Evolutionary conservation across 148 eudicot species (phyloP).

Genomic region (Amaranthus hypochondriacus): DNA sequence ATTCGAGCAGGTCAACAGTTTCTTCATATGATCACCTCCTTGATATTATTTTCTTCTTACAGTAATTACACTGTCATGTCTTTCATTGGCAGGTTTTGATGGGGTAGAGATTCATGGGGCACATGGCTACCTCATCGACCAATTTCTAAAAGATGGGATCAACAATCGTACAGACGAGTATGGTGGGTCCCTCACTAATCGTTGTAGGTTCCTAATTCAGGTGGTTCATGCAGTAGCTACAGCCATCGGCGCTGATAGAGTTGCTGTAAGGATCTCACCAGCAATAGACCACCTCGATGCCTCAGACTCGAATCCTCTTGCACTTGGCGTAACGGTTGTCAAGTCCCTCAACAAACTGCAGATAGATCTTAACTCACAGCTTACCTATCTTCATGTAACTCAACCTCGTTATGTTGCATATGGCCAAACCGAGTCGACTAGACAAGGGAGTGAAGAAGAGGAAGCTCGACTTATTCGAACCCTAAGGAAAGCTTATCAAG

Average conservation of each 20-base stretch:
- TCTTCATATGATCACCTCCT: not conserved
- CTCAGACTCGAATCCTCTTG: slow-evolving; percentile 69
- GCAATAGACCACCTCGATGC: slow-evolving; percentile 90
- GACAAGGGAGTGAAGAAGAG: slow-evolving; percentile 45
- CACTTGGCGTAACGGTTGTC: slow-evolving; percentile 67
- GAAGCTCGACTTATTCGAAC: slow-evolving; percentile 51
- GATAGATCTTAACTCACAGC: slow-evolving; percentile 24
- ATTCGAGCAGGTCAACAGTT: slow-evolving; percentile 56
- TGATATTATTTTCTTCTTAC: not conserved
- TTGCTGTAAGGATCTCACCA: slow-evolving; percentile 70
- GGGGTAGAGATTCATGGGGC: slow-evolving; percentile 91
- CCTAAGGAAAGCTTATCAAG: slow-evolving; percentile 47
- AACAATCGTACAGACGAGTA: slow-evolving; percentile 70
- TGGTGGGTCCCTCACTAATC: slow-evolving; percentile 71
- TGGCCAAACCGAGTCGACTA: slow-evolving; percentile 52
- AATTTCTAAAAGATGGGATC: slow-evolving; percentile 83
- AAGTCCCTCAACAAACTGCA: slow-evolving; percentile 61
- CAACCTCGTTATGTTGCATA: slow-evolving; percentile 73
- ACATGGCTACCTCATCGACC: slow-evolving; percentile 89
- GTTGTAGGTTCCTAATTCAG: slow-evolving; percentile 59
- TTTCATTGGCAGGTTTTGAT: slow-evolving; percentile 59
- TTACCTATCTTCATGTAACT: slow-evolving; percentile 66
- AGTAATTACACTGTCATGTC: not conserved
- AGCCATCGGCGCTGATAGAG: slow-evolving; percentile 60
- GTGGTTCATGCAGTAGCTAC: slow-evolving; percentile 54